phyloP scores from a whole-genome alignment of 441 rosid species.

The Aleurites moluccanus region DNA sequence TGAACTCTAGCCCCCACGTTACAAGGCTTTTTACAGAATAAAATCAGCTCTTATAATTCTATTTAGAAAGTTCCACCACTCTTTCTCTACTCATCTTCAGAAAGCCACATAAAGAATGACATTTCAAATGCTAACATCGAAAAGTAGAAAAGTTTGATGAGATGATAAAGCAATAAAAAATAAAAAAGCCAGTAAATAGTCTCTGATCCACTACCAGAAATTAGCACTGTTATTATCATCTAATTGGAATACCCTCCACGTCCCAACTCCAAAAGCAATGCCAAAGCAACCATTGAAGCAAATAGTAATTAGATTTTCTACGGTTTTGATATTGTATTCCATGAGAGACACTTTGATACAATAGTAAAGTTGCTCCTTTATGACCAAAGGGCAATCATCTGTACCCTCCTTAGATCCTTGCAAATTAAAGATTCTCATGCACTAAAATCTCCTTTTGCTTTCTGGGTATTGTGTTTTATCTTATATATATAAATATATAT shows the following conservation, averaged over 20 bases:
- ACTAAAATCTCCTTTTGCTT: too few species aligned
- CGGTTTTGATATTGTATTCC: neutral
- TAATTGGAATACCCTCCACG: neutral
- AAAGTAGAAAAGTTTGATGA: neutral
- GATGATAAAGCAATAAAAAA: neutral
- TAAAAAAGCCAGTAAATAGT: neutral
- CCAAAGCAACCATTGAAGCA: neutral
- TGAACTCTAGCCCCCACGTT: neutral
- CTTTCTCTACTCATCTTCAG: neutral
- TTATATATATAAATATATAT: neutral
- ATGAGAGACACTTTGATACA: neutral
- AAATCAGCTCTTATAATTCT: neutral
- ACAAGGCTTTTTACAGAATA: neutral
- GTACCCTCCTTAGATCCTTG: too few species aligned
- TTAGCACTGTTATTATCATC: neutral
- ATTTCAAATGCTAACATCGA: neutral
- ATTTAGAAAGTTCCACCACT: neutral
- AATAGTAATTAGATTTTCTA: neutral
- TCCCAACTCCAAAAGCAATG: neutral
- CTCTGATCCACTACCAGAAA: neutral
- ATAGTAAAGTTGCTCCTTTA: too few species aligned
- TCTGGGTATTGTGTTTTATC: neutral
- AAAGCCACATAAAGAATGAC: neutral
- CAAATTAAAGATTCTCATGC: too few species aligned
- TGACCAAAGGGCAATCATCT: too few species aligned